A percentile compares a stretch with the other conserved stretches of the same genome.
Evolutionary conservation across 345 rosid genomes (phyloP).

Genomic region (Cardamine occulta): DNA sequence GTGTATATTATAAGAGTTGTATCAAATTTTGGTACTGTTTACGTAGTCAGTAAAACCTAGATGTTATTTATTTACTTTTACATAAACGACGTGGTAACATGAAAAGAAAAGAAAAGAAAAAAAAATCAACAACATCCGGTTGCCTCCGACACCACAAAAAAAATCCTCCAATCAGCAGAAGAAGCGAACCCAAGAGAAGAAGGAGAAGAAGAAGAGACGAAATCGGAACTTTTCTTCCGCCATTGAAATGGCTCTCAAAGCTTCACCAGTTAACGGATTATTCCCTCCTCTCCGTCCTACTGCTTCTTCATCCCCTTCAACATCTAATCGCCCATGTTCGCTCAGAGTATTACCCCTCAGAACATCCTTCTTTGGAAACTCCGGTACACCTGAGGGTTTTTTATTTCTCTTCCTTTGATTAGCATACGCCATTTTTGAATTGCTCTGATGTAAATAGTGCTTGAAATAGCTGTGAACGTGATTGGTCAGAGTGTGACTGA

Average conservation of each 20-base stretch:
- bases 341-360: slow-evolving; percentile 40
- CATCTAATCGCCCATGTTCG: slow-evolving; percentile 35
- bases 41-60: no score
- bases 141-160: slow-evolving; percentile 30
- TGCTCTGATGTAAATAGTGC: neutral
- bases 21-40: no score
- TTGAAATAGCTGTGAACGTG: neutral
- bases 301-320: slow-evolving; percentile 33
- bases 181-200: neutral
- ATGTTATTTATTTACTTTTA: no score
- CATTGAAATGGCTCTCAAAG: slow-evolving; percentile 49
- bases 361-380: slow-evolving; percentile 48
- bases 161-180: slow-evolving; percentile 20
- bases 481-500: slow-evolving; percentile 12
- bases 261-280: slow-evolving; percentile 50
- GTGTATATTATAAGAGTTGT: no score
- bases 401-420: neutral
- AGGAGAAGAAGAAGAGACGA: slow-evolving; percentile 12
- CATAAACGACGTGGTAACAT: no score
- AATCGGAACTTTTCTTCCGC: slow-evolving; percentile 6
- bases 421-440: neutral
- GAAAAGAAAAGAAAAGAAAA: neutral
- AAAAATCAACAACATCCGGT: neutral
- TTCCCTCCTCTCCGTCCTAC: slow-evolving; percentile 44
- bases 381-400: slow-evolving; percentile 25